A percentile compares a stretch with the other conserved stretches of the same genome.
Conservation (phyloP, 2,329 filamentous ascomycete genomes). For the Aspergillus terreus region DNA sequence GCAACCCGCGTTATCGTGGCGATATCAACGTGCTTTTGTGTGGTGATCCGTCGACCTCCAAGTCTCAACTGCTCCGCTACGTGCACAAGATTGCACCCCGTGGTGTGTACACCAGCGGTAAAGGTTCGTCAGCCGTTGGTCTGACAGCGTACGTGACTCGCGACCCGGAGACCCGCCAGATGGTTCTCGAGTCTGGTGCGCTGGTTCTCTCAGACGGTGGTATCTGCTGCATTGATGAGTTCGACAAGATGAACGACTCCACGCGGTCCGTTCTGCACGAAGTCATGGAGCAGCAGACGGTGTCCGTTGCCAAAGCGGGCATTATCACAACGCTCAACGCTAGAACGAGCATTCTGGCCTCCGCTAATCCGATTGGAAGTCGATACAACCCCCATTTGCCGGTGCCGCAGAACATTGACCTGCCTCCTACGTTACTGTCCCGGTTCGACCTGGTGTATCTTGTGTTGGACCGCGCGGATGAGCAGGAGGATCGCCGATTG, state of each 20-base stretch:
- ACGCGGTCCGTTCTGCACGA: conserved; percentile 72
- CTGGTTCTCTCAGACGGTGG: conserved; percentile 71
- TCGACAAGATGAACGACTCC: conserved; percentile 75
- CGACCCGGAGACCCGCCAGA: conserved; percentile 68
- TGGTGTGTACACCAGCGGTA: conserved; percentile 72
- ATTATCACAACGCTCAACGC: conserved; percentile 90
- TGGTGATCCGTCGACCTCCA: conserved; percentile 93
- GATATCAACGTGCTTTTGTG: conserved; percentile 97
- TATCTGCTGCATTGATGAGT: conserved; percentile 75
- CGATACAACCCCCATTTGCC: conserved; percentile 95
- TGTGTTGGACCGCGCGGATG: conserved; percentile 89
- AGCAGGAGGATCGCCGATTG: conserved; percentile 80
- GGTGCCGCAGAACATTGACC: conserved; percentile 95
- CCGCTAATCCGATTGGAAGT: conserved; percentile 95
- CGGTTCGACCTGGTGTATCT: conserved; percentile 97
- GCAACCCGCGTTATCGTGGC: conserved; percentile 89
- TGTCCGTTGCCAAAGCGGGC: conserved; percentile 73
- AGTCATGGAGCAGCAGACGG: conserved; percentile 78
- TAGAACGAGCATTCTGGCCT: conserved; percentile 90
- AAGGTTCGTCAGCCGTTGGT: conserved; percentile 72
- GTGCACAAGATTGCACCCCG: conserved; percentile 97
- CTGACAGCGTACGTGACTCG: conserved; percentile 73
- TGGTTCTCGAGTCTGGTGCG: conserved; percentile 71
- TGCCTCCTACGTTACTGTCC: conserved; percentile 89
- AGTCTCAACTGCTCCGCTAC: conserved; percentile 91